Evolutionary conservation across 352 stramenopile genomes (phyloP).

Genomic region (Phytophthora hibernalis): DNA sequence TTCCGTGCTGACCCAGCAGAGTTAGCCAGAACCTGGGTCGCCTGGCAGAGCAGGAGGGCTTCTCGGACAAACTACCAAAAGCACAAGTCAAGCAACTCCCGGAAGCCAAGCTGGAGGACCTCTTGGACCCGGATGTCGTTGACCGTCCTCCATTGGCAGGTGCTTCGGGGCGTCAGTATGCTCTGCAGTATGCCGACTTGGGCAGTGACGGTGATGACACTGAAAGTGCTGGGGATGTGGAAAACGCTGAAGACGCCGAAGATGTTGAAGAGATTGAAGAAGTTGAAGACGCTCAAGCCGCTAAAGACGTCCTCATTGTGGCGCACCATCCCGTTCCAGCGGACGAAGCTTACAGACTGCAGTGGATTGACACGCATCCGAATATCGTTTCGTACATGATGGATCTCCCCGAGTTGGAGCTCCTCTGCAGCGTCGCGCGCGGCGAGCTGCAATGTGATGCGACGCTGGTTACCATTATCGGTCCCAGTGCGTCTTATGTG

Average conservation of each 20-base stretch:
- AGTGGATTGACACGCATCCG: constrained; percentile 41
- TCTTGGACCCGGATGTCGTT: constrained; percentile 9
- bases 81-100: constrained; percentile 1
- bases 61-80: constrained; percentile 21
- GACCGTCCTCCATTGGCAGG: constrained; percentile 35
- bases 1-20: constrained; percentile 29
- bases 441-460: constrained; percentile 58
- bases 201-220: constrained; percentile 14
- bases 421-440: constrained; percentile 64
- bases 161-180: constrained; percentile 43
- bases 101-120: constrained; percentile 13
- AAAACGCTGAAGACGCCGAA: constrained; percentile 14
- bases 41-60: constrained; percentile 29
- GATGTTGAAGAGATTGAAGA: constrained; percentile 21
- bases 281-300: neutral
- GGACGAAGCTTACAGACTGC: constrained; percentile 49
- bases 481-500: constrained; percentile 43
- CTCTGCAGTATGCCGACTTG: constrained; percentile 33
- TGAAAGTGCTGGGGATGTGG: constrained; percentile 6
- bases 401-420: constrained; percentile 63
- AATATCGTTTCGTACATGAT: constrained; percentile 49
- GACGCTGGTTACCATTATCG: constrained; percentile 59
- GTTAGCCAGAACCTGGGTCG: constrained; percentile 22
- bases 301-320: constrained; percentile 20
- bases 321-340: constrained; percentile 44